phyloP scores from a whole-genome alignment of 2,329 filamentous ascomycete species.

The Septoria linicola region DNA sequence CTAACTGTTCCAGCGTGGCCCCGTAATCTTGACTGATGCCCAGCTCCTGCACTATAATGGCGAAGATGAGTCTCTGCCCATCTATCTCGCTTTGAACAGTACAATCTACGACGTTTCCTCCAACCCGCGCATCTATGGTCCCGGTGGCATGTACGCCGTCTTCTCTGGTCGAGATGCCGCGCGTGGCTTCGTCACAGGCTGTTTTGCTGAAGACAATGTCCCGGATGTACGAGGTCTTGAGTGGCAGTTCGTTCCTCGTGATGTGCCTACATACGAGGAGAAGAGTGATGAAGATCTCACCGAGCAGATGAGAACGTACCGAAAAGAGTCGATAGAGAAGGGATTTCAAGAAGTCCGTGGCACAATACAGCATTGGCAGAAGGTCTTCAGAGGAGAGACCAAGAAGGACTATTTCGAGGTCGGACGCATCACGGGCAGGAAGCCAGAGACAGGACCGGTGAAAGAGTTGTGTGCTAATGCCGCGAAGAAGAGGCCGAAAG shows the following conservation, averaged over 20 bases:
- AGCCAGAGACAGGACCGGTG: constrained; percentile 56
- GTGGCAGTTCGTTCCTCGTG: constrained; percentile 71
- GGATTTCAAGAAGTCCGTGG: constrained; percentile 66
- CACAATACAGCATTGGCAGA: constrained; percentile 75
- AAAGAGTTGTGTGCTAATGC: constrained; percentile 54
- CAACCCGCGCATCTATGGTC: constrained; percentile 53
- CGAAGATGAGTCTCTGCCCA: constrained; percentile 67
- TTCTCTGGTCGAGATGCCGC: constrained; percentile 86
- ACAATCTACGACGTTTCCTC: constrained; percentile 81
- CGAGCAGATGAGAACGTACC: constrained; percentile 37
- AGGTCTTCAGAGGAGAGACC: constrained; percentile 65
- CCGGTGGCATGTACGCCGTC: constrained; percentile 80
- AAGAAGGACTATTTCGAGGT: constrained; percentile 79
- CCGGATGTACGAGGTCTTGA: constrained; percentile 85
- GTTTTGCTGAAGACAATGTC: constrained; percentile 81
- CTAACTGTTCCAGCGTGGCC: constrained; percentile 46
- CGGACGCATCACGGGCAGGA: constrained; percentile 68
- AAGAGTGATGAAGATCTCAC: constrained; percentile 27
- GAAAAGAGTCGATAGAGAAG: constrained; percentile 62
- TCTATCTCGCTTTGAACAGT: constrained; percentile 88
- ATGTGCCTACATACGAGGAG: constrained; percentile 41
- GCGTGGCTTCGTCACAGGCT: constrained; percentile 87
- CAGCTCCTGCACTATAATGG: constrained; percentile 78
- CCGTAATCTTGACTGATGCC: constrained; percentile 69
- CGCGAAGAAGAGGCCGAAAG: constrained; percentile 61